Conservation (phyloP, 768 basidiomycete species). For the Mycena galericulata region DNA sequence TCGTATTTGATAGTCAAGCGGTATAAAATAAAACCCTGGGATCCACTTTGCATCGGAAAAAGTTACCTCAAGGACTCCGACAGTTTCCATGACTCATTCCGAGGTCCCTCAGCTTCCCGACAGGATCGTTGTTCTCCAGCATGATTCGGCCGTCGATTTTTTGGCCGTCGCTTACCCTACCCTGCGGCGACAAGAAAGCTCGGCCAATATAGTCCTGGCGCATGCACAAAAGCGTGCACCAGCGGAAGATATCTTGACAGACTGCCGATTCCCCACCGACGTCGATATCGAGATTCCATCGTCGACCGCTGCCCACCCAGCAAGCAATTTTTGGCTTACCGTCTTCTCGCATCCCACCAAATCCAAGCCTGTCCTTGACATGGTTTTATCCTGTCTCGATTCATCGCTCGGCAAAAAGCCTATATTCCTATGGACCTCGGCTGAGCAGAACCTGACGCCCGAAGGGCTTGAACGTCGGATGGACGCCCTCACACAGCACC, state of each 20-base stretch:
- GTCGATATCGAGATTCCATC: conserved; percentile 46
- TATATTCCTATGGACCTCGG: conserved; percentile 63
- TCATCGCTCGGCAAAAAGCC: conserved; percentile 61
- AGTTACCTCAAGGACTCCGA: conserved; percentile 41
- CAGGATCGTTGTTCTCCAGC: conserved; percentile 48
- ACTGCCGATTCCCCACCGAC: conserved; percentile 49
- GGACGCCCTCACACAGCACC: conserved; percentile 49
- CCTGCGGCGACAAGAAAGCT: conserved; percentile 57
- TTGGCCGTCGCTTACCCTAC: conserved; percentile 55
- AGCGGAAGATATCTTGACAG: conserved; percentile 51
- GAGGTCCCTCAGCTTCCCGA: conserved; percentile 1
- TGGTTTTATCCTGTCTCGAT: conserved; percentile 61
- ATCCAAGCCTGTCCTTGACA: conserved; percentile 47
- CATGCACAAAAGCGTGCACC: conserved; percentile 59
- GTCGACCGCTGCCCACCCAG: conserved; percentile 34
- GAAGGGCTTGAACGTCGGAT: conserved; percentile 51
- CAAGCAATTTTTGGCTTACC: conserved; percentile 61
- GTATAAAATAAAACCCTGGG: background rate
- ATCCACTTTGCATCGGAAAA: background rate
- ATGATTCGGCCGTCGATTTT: conserved; percentile 54
- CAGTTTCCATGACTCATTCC: conserved; percentile 37
- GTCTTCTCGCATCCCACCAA: conserved; percentile 54
- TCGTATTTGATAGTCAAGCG: conserved; percentile 11
- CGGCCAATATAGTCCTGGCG: conserved; percentile 65
- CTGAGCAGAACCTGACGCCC: conserved; percentile 39